These are phyloP conservation scores for Cercospora nicotianae DNA, from an alignment of 2,329 filamentous ascomycete genomes.

Conservation along the genomic window DNA sequence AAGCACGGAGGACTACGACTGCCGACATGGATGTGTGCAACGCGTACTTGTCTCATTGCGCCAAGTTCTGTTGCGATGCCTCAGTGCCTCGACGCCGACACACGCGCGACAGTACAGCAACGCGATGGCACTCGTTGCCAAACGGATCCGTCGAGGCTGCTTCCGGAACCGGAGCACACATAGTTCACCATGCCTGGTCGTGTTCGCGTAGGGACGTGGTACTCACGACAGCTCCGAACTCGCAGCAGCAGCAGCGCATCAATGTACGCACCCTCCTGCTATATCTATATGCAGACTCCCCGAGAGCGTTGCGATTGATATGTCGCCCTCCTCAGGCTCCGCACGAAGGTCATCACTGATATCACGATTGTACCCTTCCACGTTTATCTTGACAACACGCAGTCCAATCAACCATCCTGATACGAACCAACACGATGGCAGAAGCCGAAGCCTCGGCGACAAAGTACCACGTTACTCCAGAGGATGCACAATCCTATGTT, in stretches of 20 bases:
- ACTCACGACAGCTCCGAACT: not conserved
- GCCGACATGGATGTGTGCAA: not conserved
- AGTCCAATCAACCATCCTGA: not conserved
- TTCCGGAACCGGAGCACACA: not conserved
- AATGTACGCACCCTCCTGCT: not conserved
- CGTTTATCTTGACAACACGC: not conserved
- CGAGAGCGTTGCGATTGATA: not conserved
- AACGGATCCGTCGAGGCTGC: not conserved
- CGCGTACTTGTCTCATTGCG: not conserved
- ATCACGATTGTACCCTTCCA: not conserved
- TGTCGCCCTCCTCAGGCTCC: not conserved
- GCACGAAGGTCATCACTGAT: not conserved
- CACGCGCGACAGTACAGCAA: not conserved
- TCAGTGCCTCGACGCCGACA: not conserved
- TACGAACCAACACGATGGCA: not conserved
- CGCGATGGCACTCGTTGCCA: not conserved
- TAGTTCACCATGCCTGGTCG: not conserved
- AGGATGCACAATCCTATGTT: slow-evolving; percentile 48
- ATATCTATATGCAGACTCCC: not conserved
- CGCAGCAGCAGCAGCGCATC: not conserved
- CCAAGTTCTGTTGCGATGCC: not conserved
- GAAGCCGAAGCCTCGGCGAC: not conserved
- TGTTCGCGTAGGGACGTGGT: not conserved
- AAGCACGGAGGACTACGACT: not conserved
- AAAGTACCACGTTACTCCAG: slow-evolving; percentile 31